Base-by-base conservation (phyloP, 441 rosid species). In the Euphorbia celastroides region DNA sequence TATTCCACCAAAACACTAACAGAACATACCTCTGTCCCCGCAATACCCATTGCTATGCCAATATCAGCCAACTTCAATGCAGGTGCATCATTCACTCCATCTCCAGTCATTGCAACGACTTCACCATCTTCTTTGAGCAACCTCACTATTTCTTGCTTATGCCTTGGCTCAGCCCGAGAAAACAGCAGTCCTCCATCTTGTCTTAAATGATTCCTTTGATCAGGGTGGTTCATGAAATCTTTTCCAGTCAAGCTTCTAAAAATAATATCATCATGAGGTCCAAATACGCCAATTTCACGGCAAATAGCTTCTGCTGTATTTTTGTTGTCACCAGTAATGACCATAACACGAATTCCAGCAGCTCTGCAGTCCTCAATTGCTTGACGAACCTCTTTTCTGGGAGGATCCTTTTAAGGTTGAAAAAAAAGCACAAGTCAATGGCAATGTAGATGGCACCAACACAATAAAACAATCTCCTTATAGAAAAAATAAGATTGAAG, bases 31-130 rank as follows among this genome's bases (percentile, higher is more conserved):
- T 92, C 98, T 26, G 98, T 92, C 54, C 98, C 98, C 11, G 96
- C 57, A 62, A 92, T 88, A 57, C 98, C 98, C 98, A 92, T 92
- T 57, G 98, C 98, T 48, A 92, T 50, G 25, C 98, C 98, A 28
- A 92, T 92, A 69, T 92, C 98, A 70, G 96, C 98, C 83, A 92
- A 73, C 80, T 92, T 92, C 60, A 89, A 72, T 56, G 98, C 98
- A 68, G 96, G 96, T 42, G 96, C 96, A 78, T 92, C 98, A 70
- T 92, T 92, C 64, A 89, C 95, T 65, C 98, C 98, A 76, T 92
- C 98, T 65, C 96, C 98, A 36, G 96, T 92, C 98, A 92, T 92
- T 36, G 98, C 98, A 77, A 92, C 98, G 25, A 90, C 94, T 78
- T 95, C 98, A 17, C 96, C 98, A 67, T 86, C 97, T 79, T 86